Base-by-base conservation (phyloP, 2,329 filamentous ascomycete genomes). In the Furcasterigmium sp. region DNA sequence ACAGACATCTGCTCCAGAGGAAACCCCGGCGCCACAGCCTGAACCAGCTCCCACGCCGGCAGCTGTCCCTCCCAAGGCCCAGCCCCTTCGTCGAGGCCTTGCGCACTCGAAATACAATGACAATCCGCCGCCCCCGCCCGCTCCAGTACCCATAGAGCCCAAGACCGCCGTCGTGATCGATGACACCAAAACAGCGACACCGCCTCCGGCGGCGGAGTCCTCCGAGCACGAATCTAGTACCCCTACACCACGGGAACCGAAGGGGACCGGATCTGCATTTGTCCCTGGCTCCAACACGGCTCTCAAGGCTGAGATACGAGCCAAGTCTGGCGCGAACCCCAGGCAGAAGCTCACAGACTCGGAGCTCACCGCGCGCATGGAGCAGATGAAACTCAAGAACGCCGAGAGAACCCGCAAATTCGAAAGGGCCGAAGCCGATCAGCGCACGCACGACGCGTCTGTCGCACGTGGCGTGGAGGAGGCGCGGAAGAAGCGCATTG, bases 381-480 rank as follows among this genome's bases (percentile, higher is more conserved):
- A 75, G 52, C 65, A 75, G 56, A 81, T 80, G 73, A 77, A 78
- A 44, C 67, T 82, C 8, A 57, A 78, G 1, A 68, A 71, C 0
- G 76, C 73, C 0, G 78, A 82, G 56, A 78, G 77, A 61, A 70
- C 73, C 52, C 72, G 75, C 51, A 76, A 75, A 47, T 79, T 78
- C 51, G 74, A 81, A 53, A 71, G 76, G 56, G 75, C 74, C 1
- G 73, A 79, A 57, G 67, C 70, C 48, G 78, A 82, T 53, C 68
- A 78, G 60, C 70, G 68, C 44, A 72, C 74, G 44, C 76, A 80
- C 53, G 76, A 72, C 3, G 62, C 68, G 6, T 73, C 76, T 2
- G 71, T 75, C 46, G 75, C 76, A 28, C 70, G 71, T 29, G 73
- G 76, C 9, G 72, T 75, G 65, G 75, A 78, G 47, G 77, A 82